Evolutionary conservation across 139 green algal genomes (phyloP).

Genomic region (Chlorella sp.): DNA sequence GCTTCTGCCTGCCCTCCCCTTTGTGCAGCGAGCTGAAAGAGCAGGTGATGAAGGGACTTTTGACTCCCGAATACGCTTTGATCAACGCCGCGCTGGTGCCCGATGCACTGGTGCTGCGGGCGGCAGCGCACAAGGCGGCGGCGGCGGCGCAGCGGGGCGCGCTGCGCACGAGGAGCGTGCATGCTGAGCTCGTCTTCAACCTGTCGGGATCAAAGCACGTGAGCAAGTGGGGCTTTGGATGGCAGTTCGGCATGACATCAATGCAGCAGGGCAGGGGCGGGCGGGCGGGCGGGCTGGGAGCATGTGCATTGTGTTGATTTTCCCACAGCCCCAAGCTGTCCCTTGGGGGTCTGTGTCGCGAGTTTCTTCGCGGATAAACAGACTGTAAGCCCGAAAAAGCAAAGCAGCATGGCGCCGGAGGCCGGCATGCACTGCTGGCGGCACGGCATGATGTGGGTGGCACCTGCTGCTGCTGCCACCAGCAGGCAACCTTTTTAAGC

Average conservation of each 20-base stretch:
- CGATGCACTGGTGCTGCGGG: slow-evolving; percentile 53
- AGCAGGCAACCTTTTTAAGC: neutral
- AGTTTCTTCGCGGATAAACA: too few species aligned
- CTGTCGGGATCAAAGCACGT: slow-evolving; percentile 69
- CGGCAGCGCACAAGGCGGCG: slow-evolving; percentile 56
- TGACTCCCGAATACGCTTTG: slow-evolving; percentile 49
- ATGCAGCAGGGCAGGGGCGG: too few species aligned
- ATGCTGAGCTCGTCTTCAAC: slow-evolving; percentile 71
- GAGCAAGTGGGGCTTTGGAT: neutral
- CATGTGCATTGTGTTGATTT: too few species aligned
- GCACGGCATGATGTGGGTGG: neutral
- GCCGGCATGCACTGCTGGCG: too few species aligned
- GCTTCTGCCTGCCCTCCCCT: neutral
- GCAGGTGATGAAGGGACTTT: slow-evolving; percentile 28
- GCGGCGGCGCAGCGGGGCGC: slow-evolving; percentile 6
- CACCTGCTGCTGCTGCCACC: neutral
- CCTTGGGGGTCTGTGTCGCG: too few species aligned
- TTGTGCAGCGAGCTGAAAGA: slow-evolving; percentile 50
- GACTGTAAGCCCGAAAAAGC: too few species aligned
- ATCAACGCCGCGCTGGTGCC: slow-evolving; percentile 56
- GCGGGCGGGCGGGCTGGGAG: too few species aligned
- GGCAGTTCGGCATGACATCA: too few species aligned
- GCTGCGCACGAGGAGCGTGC: slow-evolving; percentile 54
- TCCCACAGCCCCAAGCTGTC: too few species aligned
- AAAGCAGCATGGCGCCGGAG: too few species aligned